A percentile compares a stretch with the other conserved stretches of the same genome.
Conservation (phyloP, 2,329 filamentous ascomycete species). For the Exophiala mesophila region DNA sequence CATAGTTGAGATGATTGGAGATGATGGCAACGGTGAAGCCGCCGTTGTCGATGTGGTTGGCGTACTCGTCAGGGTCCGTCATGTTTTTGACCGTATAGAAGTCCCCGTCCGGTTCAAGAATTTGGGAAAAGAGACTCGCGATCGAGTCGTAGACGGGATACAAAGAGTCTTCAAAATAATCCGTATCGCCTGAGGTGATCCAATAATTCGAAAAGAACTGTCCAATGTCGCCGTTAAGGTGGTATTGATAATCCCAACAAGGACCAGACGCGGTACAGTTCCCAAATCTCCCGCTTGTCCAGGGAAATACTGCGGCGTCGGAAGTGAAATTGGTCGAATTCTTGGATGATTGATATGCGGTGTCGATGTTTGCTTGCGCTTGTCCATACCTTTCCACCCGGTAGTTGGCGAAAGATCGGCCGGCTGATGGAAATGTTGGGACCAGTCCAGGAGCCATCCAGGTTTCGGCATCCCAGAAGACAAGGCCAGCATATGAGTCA, state of each 20-base stretch:
- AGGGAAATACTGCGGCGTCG: conserved; percentile 60
- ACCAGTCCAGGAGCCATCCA: conserved; percentile 66
- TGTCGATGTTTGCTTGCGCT: conserved; percentile 56
- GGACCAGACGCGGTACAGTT: conserved; percentile 62
- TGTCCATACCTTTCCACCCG: conserved; percentile 55
- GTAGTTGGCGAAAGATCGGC: conserved; percentile 61
- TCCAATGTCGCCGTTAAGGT: conserved; percentile 64
- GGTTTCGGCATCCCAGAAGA: conserved; percentile 64
- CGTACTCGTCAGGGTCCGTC: conserved; percentile 69
- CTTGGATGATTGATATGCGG: conserved; percentile 53
- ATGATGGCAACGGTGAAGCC: conserved; percentile 64
- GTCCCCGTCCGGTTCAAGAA: conserved; percentile 57
- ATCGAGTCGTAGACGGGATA: conserved; percentile 62
- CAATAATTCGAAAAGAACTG: conserved; percentile 58
- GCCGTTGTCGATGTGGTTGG: conserved; percentile 62
- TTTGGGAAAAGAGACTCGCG: conserved; percentile 56
- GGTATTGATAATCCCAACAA: conserved; percentile 69
- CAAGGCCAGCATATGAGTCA: conserved; percentile 61
- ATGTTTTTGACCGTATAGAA: conserved; percentile 55
- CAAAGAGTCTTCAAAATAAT: conserved; percentile 51
- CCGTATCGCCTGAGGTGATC: conserved; percentile 54
- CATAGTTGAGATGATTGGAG: conserved; percentile 50
- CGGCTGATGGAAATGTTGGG: conserved; percentile 57
- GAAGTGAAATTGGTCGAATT: conserved; percentile 54
- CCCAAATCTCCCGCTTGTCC: conserved; percentile 63